These are phyloP conservation scores for Cladophialophora exuberans DNA, from an alignment of 2,329 filamentous ascomycete genomes.

Conservation along the genomic window DNA sequence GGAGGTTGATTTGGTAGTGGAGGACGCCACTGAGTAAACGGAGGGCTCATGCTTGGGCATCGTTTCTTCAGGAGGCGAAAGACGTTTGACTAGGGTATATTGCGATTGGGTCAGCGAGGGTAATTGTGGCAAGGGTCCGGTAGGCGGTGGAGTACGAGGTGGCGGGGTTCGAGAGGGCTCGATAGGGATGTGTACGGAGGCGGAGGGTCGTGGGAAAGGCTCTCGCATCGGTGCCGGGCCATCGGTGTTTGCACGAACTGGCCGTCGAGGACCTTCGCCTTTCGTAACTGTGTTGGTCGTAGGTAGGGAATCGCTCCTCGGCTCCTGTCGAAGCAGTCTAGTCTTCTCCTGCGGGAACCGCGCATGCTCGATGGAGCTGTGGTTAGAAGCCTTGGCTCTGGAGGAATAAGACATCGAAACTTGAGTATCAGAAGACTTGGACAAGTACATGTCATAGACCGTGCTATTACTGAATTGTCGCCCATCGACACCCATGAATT, in stretches of 20 bases:
- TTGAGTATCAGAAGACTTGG: slow-evolving; percentile 10
- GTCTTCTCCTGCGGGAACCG: slow-evolving; percentile 26
- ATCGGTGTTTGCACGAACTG: slow-evolving; percentile 3
- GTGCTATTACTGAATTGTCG: slow-evolving; percentile 22
- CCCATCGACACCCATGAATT: not conserved
- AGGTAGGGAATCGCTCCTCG: slow-evolving; percentile 16
- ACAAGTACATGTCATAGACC: slow-evolving; percentile 28
- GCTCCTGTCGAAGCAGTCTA: slow-evolving; percentile 16
- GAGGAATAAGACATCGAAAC: slow-evolving; percentile 21
- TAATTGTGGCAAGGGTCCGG: not conserved
- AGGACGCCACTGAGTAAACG: slow-evolving; percentile 10
- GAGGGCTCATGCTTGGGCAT: slow-evolving; percentile 1
- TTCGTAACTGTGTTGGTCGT: not conserved
- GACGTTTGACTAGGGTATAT: slow-evolving; percentile 6
- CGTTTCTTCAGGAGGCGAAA: slow-evolving; percentile 5
- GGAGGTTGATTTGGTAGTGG: not conserved
- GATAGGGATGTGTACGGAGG: slow-evolving; percentile 4
- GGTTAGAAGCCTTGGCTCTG: slow-evolving; percentile 12
- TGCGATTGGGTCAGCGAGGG: slow-evolving; percentile 11
- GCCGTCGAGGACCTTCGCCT: slow-evolving; percentile 7
- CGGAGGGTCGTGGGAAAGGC: slow-evolving; percentile 7
- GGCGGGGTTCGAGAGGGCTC: slow-evolving; percentile 1
- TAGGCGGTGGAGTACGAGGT: slow-evolving; percentile 2
- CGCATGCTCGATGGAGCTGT: slow-evolving; percentile 19
- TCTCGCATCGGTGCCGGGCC: not conserved